Evolutionary conservation across 2,329 filamentous ascomycete genomes (phyloP), one percentile per base, ranked within the genome.

Genomic region (Scortechinia acanthostroma): DNA sequence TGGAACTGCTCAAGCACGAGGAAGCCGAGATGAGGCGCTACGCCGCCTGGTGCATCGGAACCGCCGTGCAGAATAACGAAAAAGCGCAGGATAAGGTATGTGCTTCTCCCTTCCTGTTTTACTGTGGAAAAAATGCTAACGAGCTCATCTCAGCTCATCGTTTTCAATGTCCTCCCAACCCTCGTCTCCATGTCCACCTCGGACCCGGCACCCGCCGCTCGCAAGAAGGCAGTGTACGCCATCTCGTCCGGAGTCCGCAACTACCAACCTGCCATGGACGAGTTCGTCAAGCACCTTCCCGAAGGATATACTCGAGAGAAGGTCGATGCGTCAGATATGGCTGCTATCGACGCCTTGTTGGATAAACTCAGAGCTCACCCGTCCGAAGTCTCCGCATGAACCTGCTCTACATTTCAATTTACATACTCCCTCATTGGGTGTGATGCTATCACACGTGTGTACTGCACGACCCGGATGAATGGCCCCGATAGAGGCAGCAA

Each of bases 11-110:
- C 14, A 70, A 73, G 43, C 74, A 83, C 55, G 71, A 76, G 10
- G 84, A 93, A 57, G 60, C 73, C 4, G 86, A 93, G 50, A 70
- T 95, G 57, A 74, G 91, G 51, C 80, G 74, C 55, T 90, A 89
- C 77, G 91, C 91, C 2, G 90, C 90, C n/a, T 95, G 89, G 88
- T 96, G 90, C 68, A 71, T 93, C 47, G 89, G 88, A 43, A 96
- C 91, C 4, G 91, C 93, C 6, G 93, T 98, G 48, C 91, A 97
- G 73, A 98, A 98, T 69, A 97, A 98, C 64, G 75, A 77, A 53
- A 85, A 84, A 60, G 83, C 80, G 43, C 93, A 98, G 68, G 88
- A 93, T 19, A 40, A 40, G 35, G 35, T 40, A 40, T 19, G 35
- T 19, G 6, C 25, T 30, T 30, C n/a, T 30, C 25, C 25, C 25